Evolutionary conservation across 345 rosid genomes (phyloP).

Genomic region (Eucalyptus viminalis): DNA sequence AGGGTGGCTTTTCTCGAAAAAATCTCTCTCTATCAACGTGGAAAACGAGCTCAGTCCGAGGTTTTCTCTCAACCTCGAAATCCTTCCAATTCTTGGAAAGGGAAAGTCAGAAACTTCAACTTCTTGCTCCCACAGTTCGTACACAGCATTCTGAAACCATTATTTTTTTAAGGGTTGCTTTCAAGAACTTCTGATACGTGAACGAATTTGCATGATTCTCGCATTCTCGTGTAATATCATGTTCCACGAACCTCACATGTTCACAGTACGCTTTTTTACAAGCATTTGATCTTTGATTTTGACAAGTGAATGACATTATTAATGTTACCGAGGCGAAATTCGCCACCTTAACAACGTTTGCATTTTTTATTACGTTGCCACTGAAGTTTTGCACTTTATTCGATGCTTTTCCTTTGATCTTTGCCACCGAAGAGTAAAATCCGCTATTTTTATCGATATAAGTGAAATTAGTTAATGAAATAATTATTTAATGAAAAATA

Average conservation of each 20-base stretch:
- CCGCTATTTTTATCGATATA: not conserved
- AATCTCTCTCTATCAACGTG: not conserved
- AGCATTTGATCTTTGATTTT: not conserved
- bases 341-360: not conserved
- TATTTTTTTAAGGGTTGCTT: not conserved
- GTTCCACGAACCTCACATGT: not conserved
- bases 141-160: not conserved
- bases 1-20: not conserved
- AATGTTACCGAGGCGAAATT: not conserved
- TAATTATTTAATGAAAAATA: no score
- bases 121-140: not conserved
- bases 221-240: not conserved
- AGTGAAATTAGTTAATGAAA: no score
- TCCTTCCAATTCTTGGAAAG: not conserved
- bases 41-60: not conserved
- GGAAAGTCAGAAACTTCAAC: not conserved
- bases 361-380: not conserved
- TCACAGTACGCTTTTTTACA: not conserved
- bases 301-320: not conserved
- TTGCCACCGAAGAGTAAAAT: not conserved
- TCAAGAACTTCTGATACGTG: not conserved
- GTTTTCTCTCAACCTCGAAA: not conserved
- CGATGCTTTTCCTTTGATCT: not conserved
- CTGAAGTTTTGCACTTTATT: not conserved
- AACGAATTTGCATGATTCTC: not conserved